These are phyloP conservation scores for Myxozyma neglecta DNA, from an alignment of 805 yeast species.

Conservation along the genomic window DNA sequence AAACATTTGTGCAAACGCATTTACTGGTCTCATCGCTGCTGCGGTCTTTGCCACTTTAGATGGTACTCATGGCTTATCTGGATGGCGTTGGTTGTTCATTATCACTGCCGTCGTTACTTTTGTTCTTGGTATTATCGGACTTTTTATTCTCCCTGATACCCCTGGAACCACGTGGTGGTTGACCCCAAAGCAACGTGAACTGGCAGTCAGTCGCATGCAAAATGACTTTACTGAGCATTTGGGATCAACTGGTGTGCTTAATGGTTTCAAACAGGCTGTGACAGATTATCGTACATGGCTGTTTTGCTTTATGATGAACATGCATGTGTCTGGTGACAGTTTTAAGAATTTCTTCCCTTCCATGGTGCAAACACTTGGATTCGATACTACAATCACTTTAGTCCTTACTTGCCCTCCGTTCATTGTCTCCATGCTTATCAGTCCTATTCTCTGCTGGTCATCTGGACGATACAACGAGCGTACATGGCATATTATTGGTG, in stretches of 20 bases:
- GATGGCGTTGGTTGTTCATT: constrained; percentile 56
- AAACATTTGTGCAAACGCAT: constrained; percentile 52
- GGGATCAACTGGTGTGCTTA: constrained; percentile 12
- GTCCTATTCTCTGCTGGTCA: constrained; percentile 41
- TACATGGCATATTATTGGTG: constrained; percentile 15
- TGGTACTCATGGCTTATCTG: constrained; percentile 42
- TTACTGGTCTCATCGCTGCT: constrained; percentile 52
- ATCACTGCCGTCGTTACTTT: constrained; percentile 48
- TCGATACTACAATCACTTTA: constrained; percentile 49
- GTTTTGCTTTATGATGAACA: constrained; percentile 18
- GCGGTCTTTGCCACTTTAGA: constrained; percentile 48
- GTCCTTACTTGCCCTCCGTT: constrained; percentile 64
- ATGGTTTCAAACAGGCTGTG: constrained; percentile 23
- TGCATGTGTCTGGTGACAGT: constrained; percentile 16
- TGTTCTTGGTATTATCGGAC: constrained; percentile 35
- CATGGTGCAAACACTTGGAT: constrained; percentile 55
- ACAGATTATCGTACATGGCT: constrained; percentile 28
- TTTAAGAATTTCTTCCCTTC: constrained; percentile 59
- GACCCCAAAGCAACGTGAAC: constrained; percentile 27
- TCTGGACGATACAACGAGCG: constrained; percentile 25
- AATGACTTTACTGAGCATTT: constrained; percentile 20
- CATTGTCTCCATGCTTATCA: constrained; percentile 51
- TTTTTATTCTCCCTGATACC: constrained; percentile 49
- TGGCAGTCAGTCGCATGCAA: constrained; percentile 31
- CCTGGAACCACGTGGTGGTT: constrained; percentile 38